These are phyloP conservation scores for Isoetes taiwanensis DNA, from an alignment of 75 land plant genomes.

Conservation along the genomic window DNA sequence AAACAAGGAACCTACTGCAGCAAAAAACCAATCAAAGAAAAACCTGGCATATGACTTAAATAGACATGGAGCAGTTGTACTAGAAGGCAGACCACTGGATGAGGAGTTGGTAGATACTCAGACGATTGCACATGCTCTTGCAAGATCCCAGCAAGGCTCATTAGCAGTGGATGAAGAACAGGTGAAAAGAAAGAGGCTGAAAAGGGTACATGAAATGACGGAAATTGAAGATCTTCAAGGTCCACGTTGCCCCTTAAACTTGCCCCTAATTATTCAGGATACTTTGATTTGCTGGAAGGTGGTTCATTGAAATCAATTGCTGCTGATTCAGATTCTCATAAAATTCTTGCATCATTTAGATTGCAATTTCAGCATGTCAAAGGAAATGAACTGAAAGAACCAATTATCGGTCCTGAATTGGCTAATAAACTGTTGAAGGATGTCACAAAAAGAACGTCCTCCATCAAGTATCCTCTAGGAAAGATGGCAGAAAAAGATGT, in stretches of 20 bases:
- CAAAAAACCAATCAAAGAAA: slow-evolving; percentile 30
- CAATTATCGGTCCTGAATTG: slow-evolving; percentile 49
- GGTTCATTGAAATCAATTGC: slow-evolving; percentile 13
- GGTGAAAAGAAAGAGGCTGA: slow-evolving; percentile 19
- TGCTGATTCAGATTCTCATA: slow-evolving; percentile 21
- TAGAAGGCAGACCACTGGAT: slow-evolving; percentile 82
- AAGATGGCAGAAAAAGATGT: slow-evolving; percentile 54
- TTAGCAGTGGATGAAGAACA: slow-evolving; percentile 21
- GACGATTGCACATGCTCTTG: slow-evolving; percentile 88
- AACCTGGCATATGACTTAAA: slow-evolving; percentile 65
- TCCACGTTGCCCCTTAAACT: slow-evolving; percentile 41
- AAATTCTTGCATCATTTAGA: no score
- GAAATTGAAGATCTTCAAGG: slow-evolving; percentile 82
- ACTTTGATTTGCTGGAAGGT: slow-evolving; percentile 93
- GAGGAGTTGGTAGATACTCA: slow-evolving; percentile 61
- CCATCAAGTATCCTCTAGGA: slow-evolving; percentile 47
- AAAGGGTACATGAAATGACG: slow-evolving; percentile 54
- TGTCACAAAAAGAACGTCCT: slow-evolving; percentile 53
- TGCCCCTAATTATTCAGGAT: slow-evolving; percentile 71
- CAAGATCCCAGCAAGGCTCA: slow-evolving; percentile 53
- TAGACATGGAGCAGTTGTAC: slow-evolving; percentile 91
- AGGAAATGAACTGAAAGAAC: slow-evolving; percentile 26
- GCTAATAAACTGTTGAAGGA: slow-evolving; percentile 57
- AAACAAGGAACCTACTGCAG: slow-evolving; percentile 36
- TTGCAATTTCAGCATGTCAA: slow-evolving; percentile 28